Conservation (phyloP, 2,329 filamentous ascomycete genomes). For the Magnaporthiopsis rhizophila region DNA sequence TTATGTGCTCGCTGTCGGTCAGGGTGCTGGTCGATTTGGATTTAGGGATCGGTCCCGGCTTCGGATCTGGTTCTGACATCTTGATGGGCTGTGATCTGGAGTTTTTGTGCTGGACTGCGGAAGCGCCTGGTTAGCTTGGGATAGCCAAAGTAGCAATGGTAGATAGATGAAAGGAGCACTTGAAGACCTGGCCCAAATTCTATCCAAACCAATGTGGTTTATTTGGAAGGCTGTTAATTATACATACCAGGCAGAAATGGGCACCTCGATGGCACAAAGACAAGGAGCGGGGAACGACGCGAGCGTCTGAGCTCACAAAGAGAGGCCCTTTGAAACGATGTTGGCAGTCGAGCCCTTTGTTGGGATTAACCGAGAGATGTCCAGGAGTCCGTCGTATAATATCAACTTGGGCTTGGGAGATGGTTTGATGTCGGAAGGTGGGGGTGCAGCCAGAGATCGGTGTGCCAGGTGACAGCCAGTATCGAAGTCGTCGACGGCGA, state of each 20-base stretch:
- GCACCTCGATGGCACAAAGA: neutral
- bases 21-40: conserved; percentile 29
- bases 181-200: neutral
- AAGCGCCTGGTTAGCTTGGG: neutral
- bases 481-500: neutral
- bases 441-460: neutral
- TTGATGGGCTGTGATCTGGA: neutral
- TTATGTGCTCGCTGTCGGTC: conserved; percentile 34
- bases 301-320: neutral
- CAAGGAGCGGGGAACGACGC: neutral
- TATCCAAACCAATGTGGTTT: neutral
- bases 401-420: neutral
- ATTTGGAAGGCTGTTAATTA: neutral
- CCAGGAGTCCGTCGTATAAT: neutral
- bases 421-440: neutral
- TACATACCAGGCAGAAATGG: neutral
- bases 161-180: too few relatives aligned
- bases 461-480: conserved; percentile 1
- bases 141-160: too few relatives aligned
- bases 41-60: conserved; percentile 24
- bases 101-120: neutral
- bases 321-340: neutral
- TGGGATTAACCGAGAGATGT: neutral
- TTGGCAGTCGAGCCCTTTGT: neutral
- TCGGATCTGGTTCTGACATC: conserved; percentile 32